Evolutionary conservation across 352 stramenopile species (phyloP).

Genomic region (Pythium periplocum): DNA sequence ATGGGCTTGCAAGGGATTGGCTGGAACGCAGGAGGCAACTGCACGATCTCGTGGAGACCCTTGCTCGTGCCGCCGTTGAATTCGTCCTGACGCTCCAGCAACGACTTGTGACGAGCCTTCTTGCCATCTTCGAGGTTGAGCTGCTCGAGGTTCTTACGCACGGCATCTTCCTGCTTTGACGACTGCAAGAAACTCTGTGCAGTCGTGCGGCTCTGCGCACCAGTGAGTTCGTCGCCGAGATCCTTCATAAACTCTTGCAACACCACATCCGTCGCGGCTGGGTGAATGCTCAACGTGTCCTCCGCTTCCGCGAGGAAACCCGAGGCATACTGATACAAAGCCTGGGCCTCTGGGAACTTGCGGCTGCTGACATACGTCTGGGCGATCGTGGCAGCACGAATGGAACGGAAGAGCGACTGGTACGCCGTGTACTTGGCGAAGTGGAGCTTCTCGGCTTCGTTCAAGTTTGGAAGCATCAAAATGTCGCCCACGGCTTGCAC

Average conservation of each 20-base stretch:
- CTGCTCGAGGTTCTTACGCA: constrained; percentile 63
- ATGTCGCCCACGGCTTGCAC: constrained; percentile 81
- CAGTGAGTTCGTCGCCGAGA: constrained; percentile 51
- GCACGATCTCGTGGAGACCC: constrained; percentile 56
- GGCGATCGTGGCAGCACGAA: constrained; percentile 52
- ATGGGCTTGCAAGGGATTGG: constrained; percentile 71
- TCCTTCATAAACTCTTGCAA: constrained; percentile 61
- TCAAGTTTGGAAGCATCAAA: constrained; percentile 50
- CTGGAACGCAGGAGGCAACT: constrained; percentile 56
- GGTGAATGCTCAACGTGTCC: constrained; percentile 47
- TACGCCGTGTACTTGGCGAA: constrained; percentile 67
- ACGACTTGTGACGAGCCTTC: constrained; percentile 21
- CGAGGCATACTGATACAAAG: constrained; percentile 70
- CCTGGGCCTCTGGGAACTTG: constrained; percentile 64
- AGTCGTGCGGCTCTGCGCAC: constrained; percentile 62
- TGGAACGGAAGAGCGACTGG: constrained; percentile 57
- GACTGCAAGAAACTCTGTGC: constrained; percentile 66
- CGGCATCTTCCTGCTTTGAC: constrained; percentile 42
- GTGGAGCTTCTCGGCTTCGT: constrained; percentile 43
- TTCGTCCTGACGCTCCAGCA: constrained; percentile 53
- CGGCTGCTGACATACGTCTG: constrained; percentile 60
- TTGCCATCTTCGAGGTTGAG: constrained; percentile 37
- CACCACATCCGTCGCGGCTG: constrained; percentile 52
- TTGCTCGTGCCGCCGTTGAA: constrained; percentile 42
- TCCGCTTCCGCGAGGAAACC: constrained; percentile 54